Base-by-base conservation (phyloP, 1,139 yeast species). In the Saccharomyces hybrid region DNA sequence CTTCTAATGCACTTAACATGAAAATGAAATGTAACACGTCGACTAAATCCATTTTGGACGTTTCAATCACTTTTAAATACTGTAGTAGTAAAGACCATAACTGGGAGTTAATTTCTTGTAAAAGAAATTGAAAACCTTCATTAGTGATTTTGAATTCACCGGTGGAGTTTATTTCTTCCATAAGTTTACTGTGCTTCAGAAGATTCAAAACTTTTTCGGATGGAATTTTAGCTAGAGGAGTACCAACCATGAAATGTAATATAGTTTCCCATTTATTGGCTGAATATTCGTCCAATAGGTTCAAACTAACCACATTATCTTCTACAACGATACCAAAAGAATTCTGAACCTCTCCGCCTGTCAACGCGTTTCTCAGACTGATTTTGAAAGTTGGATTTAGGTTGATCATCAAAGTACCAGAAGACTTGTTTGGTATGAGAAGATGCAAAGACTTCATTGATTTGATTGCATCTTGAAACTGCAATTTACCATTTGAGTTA, bases 231-330 rank as follows among this genome's bases (percentile, higher is more conserved):
- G 82, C 74, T 49, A 83, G 73, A 55, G 86, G 86, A 0, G 96
- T 88, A 2, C 98, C 98, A 49, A 93, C 99, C 98, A 93, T 93
- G 72, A 85, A 93, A 75, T 95, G 99, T 63, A 95, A 76, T 62
- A 95, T 93, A 4, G 89, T 83, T 68, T 95, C 99, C 99, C 99
- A 93, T 65, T 87, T 88, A 50, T 79, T 80, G 6, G 89, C 80
- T 9, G 97, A 96, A 72, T 89, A 90, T 47, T 76, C 76, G 64
- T 90, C 96, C 51, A 93, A 73, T 63, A 85, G 86, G 41, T 78
- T 77, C 28, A 82, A 71, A 50, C 82, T 84, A 1, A 88, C 85
- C 5, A 65, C 56, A 34, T 58, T 57, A 7, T 76, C 72, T 31
- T 77, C 81, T 52, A 79, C 76, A 1, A 82, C 76, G 9, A 78